These are phyloP conservation scores for Cyberlindnera euphorbiae DNA, from an alignment of 805 yeast genomes.

Conservation along the genomic window DNA sequence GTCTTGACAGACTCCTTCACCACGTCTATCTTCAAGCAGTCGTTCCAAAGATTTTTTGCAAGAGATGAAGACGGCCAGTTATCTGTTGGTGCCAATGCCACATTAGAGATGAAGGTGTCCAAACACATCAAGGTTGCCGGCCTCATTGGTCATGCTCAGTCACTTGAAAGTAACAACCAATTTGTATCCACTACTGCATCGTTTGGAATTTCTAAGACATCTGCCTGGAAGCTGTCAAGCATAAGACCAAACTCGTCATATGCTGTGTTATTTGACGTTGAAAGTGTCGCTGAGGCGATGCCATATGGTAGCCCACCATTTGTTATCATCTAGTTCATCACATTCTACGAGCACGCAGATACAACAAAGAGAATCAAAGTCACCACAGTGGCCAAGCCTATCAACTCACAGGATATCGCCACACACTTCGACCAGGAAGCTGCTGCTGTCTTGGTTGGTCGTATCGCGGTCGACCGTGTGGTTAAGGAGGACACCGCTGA, in stretches of 20 bases:
- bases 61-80: conserved; percentile 34
- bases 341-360: conserved; percentile 57
- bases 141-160: conserved; percentile 57
- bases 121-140: conserved; percentile 51
- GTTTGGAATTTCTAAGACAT: conserved; percentile 48
- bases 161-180: conserved; percentile 32
- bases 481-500: conserved; percentile 88
- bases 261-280: conserved; percentile 51
- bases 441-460: conserved; percentile 89
- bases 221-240: conserved; percentile 56
- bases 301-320: conserved; percentile 6
- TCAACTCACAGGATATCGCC: conserved; percentile 39
- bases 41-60: conserved; percentile 59
- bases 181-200: conserved; percentile 15
- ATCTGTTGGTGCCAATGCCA: conserved; percentile 54
- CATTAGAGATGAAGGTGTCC: conserved; percentile 51
- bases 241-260: conserved; percentile 55
- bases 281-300: conserved; percentile 14
- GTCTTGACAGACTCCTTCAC: conserved; percentile 90
- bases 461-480: conserved; percentile 82
- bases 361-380: conserved; percentile 56
- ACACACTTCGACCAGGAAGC: conserved; percentile 87
- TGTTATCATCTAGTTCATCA: conserved; percentile 47
- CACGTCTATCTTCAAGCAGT: conserved; percentile 90
- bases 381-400: conserved; percentile 48